Evolutionary conservation across 2,329 filamentous ascomycete genomes (phyloP).

Genomic region (Talaromyces piceae): DNA sequence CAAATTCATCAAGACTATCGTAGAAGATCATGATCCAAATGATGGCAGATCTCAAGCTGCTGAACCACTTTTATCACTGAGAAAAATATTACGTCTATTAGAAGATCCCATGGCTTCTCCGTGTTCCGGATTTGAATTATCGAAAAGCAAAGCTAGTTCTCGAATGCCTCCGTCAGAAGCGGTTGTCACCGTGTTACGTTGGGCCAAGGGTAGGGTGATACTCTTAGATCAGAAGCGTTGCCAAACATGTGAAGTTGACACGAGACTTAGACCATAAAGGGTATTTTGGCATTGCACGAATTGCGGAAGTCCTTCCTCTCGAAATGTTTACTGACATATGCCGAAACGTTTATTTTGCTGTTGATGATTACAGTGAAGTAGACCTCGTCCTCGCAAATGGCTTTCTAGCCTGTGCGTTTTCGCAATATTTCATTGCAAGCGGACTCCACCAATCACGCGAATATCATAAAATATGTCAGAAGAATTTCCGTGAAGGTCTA

Average conservation of each 20-base stretch:
- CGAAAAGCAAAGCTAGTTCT: not conserved
- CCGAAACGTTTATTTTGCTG: slow-evolving; percentile 2
- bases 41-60: not conserved
- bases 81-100: not conserved
- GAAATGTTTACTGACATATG: not conserved
- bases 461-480: slow-evolving; percentile 1
- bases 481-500: not conserved
- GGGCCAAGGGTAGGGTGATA: not conserved
- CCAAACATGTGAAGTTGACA: not conserved
- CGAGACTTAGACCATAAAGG: not conserved
- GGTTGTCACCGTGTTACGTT: not conserved
- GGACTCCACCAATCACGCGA: slow-evolving; percentile 2
- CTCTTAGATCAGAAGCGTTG: not conserved
- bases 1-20: not conserved
- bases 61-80: not conserved
- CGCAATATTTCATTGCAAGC: not conserved
- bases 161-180: slow-evolving; percentile 1
- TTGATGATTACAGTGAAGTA: slow-evolving; percentile 3
- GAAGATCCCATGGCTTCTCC: not conserved
- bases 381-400: slow-evolving; percentile 5
- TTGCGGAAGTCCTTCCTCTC: not conserved
- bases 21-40: not conserved
- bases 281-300: not conserved
- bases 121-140: not conserved
- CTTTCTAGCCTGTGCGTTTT: slow-evolving; percentile 2